These are phyloP conservation scores for Daphne laureola DNA, from an alignment of 441 rosid genomes.

Conservation along the genomic window DNA sequence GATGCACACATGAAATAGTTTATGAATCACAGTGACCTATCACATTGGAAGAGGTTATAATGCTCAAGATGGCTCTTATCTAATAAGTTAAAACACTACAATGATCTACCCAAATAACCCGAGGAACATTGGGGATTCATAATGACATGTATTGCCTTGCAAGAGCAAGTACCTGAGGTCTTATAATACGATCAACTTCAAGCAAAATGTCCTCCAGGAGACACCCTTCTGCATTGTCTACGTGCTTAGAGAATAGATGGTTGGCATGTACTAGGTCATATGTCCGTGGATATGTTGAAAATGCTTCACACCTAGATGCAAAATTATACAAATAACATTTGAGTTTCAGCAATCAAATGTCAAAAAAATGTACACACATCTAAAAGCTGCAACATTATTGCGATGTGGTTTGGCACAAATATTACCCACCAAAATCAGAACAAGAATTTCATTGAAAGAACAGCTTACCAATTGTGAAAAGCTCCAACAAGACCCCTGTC, in stretches of 20 bases:
- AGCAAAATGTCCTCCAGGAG: slow-evolving; percentile 71
- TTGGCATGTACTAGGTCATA: slow-evolving; percentile 78
- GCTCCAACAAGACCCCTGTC: slow-evolving; percentile 75
- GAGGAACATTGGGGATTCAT: background rate
- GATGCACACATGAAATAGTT: background rate
- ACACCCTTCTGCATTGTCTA: slow-evolving; percentile 54
- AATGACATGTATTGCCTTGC: background rate
- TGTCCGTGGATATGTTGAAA: slow-evolving; percentile 91
- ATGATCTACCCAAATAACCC: background rate
- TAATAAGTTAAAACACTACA: background rate
- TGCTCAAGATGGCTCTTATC: slow-evolving; percentile 1
- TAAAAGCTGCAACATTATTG: too few species aligned
- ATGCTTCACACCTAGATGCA: slow-evolving; percentile 74
- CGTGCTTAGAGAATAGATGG: slow-evolving; percentile 56
- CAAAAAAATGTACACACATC: too few species aligned
- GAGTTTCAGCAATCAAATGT: too few species aligned
- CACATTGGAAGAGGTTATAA: background rate
- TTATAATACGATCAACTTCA: slow-evolving; percentile 84
- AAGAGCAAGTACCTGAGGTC: slow-evolving; percentile 60
- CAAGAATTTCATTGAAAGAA: slow-evolving; percentile 2
- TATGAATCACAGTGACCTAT: background rate
- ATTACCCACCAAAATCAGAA: slow-evolving; percentile 7
- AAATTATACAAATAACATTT: background rate
- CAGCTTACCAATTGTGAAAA: slow-evolving; percentile 85
- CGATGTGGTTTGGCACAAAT: background rate